These are phyloP conservation scores for Rutstroemia sp. DNA, from an alignment of 2,329 filamentous ascomycete genomes.

Conservation along the genomic window DNA sequence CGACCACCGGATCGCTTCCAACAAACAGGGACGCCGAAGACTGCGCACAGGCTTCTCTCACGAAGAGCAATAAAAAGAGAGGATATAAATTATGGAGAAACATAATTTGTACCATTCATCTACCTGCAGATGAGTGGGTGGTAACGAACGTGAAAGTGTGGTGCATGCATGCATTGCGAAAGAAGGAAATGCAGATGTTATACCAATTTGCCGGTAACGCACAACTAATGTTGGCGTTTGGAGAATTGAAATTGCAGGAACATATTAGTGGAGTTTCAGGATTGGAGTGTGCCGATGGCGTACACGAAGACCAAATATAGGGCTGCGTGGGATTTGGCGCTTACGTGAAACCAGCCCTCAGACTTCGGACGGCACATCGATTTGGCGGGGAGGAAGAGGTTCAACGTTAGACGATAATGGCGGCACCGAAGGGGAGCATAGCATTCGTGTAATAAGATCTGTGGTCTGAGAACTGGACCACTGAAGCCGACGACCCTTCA, in stretches of 20 bases:
- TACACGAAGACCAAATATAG: neutral
- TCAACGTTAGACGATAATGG: neutral
- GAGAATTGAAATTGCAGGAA: constrained; percentile 5
- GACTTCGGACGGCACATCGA: neutral
- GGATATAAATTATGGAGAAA: neutral
- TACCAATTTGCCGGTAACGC: neutral
- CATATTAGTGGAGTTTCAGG: neutral
- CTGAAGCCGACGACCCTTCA: no score
- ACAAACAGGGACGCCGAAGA: constrained; percentile 8
- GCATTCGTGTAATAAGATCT: no score
- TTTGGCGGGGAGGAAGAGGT: neutral
- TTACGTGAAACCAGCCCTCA: constrained; percentile 1
- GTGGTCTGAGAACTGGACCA: no score
- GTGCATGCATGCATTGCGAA: neutral
- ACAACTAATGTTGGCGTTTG: neutral
- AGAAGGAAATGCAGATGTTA: neutral
- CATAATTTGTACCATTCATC: constrained; percentile 1
- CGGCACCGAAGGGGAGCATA: no score
- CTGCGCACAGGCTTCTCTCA: neutral
- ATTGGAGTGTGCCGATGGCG: neutral
- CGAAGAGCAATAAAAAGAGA: neutral
- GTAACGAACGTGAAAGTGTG: neutral
- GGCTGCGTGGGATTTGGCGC: neutral
- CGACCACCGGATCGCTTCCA: constrained; percentile 10
- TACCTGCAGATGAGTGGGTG: neutral